Base-by-base conservation (phyloP, 2,329 filamentous ascomycete genomes). In the Chrysoporthe cubensis region DNA sequence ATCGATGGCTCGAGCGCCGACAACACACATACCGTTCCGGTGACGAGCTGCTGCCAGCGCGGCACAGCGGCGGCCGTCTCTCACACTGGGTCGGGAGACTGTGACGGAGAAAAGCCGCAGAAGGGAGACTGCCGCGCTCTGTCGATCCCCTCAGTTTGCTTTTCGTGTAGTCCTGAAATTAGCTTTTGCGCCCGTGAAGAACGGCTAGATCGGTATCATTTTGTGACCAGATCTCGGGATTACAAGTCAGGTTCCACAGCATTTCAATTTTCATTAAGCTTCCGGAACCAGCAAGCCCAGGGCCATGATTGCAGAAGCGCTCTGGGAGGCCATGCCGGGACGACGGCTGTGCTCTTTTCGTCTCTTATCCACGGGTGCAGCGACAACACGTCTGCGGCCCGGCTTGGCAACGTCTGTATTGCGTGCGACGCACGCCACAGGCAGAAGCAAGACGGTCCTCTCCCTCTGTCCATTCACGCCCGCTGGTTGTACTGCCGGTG, bases 191-290 rank as follows among this genome's bases (percentile, higher is more conserved):
- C 8, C 21, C n/a, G 16, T 26, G 37, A 21, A 21, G 40, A 60
- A 43, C 57, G n/a, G 40, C 37, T 44, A 44, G 57, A 60, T 60
- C 57, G 34, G 40, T 60, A 60, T 60, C 57, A 44, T 26, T 44
- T 60, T 60, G 13, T 60, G 57, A 60, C 40, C n/a, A 60, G 57
- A 60, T 60, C 57, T 18, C 14, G 40, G 21, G 11, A 16, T 42
- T 42, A 60, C 57, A n/a, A 42, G 18, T 60, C 57, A 60, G 57
- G 40, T 44, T 60, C 57, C 40, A 60, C 57, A 5, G n/a, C 40
- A 2, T 44, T 14, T 40, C 7, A 34, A 8, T 11, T 16, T 18
- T 16, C 54, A 40, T 58, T n/a, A 26, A 40, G 57, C 34, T 37
- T 21, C 54, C 34, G 54, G 40, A 9, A 58, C 40, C n/a, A 52